Base-by-base conservation (phyloP, 352 stramenopile genomes). In the Pythium grandisporangium region DNA sequence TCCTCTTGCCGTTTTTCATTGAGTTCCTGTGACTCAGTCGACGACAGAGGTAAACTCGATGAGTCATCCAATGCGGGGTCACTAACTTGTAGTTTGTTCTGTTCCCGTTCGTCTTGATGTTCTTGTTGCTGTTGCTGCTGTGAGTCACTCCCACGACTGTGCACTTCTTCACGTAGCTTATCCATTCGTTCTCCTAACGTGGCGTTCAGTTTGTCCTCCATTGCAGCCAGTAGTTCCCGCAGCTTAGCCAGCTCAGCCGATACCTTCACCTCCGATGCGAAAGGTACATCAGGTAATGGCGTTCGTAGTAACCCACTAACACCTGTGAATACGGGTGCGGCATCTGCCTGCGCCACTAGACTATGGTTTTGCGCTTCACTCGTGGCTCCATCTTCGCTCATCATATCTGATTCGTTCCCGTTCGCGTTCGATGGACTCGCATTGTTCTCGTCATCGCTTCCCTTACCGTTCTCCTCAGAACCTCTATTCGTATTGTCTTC, bases 101-200 rank as follows among this genome's bases (percentile, higher is more conserved):
- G n/a, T n/a, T 27, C 42, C 17, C 7, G 4, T 20, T 32, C 10
- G 14, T 19, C 33, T 46, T 35, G n/a, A n/a, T 48, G 17, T 17
- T 49, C 42, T 39, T 51, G 19, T 26, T 49, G 25, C 30, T 40
- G 47, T 49, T 55, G 36, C n/a, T 26, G 30, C 20, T 25, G 13
- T 48, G 33, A 30, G 47, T 44, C 21, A 33, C 51, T 42, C 14
- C 70, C 61, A 20, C 79, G 32, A 8, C 59, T 56, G 2, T 30
- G 48, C 8, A 81, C 42, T 16, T 53, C 58, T 7, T 49, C 45
- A 29, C 66, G 43, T 19, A 86, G 33, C 6, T 36, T 32, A 10
- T 70, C 59, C 6, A 83, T 44, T 14, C 58, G 32, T 10, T 67
- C 26, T 13, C 78, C 64, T 4, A n/a, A n/a, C n/a, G 80, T 65